Evolutionary conservation across 2,329 filamentous ascomycete genomes (phyloP).

Genomic region (Epichloe amarillans): DNA sequence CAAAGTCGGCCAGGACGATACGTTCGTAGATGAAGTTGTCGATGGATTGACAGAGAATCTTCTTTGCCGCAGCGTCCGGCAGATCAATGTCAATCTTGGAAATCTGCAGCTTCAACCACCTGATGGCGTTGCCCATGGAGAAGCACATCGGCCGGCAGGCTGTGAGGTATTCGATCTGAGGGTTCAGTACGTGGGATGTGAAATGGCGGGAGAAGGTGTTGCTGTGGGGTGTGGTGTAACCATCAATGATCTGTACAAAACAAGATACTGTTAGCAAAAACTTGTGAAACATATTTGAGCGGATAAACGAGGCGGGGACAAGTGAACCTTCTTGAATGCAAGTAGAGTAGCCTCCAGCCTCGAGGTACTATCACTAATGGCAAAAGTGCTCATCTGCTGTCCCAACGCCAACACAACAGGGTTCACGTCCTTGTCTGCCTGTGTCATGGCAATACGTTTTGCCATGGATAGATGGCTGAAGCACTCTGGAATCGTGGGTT

Average conservation of each 20-base stretch:
- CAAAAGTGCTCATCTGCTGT: constrained; percentile 80
- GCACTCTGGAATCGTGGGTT: constrained; percentile 51
- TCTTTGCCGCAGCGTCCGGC: constrained; percentile 71
- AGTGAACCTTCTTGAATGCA: constrained; percentile 67
- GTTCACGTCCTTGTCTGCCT: constrained; percentile 66
- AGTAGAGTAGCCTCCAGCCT: constrained; percentile 77
- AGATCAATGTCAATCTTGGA: constrained; percentile 79
- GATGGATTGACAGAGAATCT: constrained; percentile 63
- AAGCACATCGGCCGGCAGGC: constrained; percentile 93
- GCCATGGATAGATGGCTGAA: constrained; percentile 75
- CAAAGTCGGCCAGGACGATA: constrained; percentile 72
- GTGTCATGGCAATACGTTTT: constrained; percentile 37
- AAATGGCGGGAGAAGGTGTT: constrained; percentile 83
- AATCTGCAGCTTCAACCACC: constrained; percentile 86
- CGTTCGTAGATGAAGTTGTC: constrained; percentile 85
- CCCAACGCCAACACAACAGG: constrained; percentile 75
- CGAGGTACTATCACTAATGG: constrained; percentile 78
- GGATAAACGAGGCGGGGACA: not conserved
- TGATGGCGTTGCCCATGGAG: constrained; percentile 92
- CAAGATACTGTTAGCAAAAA: not conserved
- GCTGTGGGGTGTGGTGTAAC: constrained; percentile 79
- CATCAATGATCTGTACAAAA: constrained; percentile 59
- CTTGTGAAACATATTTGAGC: too few species aligned
- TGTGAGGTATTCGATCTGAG: constrained; percentile 89
- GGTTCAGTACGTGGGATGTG: constrained; percentile 78